phyloP scores from a whole-genome alignment of 306 rosid genomes.

The Acacia acuminata region DNA sequence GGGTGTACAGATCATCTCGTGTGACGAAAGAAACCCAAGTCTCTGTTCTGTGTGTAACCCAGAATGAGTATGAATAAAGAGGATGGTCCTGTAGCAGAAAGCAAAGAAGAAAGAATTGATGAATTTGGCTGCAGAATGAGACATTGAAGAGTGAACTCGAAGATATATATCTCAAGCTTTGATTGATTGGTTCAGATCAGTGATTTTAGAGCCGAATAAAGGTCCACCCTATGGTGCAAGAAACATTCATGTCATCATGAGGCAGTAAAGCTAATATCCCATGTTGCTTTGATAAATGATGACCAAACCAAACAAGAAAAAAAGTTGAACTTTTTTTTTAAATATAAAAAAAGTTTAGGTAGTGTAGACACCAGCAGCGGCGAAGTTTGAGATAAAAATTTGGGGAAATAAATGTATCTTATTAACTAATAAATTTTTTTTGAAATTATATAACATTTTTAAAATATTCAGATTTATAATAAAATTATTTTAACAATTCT shows the following conservation, averaged over 20 bases:
- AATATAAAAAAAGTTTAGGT: too few species aligned
- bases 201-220: background rate
- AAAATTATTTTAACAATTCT: too few species aligned
- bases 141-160: background rate
- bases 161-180: background rate
- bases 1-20: conserved; percentile 28
- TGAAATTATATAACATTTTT: too few species aligned
- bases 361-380: too few species aligned
- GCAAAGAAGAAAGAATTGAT: background rate
- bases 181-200: background rate
- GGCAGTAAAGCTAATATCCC: background rate
- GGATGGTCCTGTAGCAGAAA: background rate
- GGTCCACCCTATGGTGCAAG: background rate
- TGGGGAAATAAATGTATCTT: too few species aligned
- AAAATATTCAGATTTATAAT: too few species aligned
- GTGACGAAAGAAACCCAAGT: conserved; percentile 29
- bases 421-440: too few species aligned
- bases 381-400: too few species aligned
- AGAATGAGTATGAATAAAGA: background rate
- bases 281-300: background rate
- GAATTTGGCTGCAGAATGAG: background rate
- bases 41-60: background rate
- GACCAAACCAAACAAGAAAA: background rate
- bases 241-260: background rate
- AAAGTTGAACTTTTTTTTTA: too few species aligned